phyloP scores from a whole-genome alignment of 306 rosid species.

The Albizia julibrissin region DNA sequence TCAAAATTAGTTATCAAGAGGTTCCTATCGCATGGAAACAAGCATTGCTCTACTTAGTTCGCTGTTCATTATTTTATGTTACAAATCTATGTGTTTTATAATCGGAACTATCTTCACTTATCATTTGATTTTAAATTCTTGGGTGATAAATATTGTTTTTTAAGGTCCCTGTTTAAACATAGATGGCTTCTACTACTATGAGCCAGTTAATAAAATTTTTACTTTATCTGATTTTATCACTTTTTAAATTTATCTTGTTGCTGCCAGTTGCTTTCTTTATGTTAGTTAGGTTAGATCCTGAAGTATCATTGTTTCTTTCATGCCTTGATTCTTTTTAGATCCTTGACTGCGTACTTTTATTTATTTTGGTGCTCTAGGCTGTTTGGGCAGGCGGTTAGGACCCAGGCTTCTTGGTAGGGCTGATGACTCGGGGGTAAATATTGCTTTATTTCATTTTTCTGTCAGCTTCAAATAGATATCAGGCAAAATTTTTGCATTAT shows the following conservation, averaged over 20 bases:
- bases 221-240: background rate
- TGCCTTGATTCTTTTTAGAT: conserved; percentile 24
- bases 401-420: conserved; percentile 91
- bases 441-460: background rate
- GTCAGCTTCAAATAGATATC: conserved; percentile 15
- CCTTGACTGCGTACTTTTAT: conserved; percentile 24
- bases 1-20: conserved; percentile 15
- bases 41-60: background rate
- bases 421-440: conserved; percentile 88
- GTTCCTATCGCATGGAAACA: conserved; percentile 4
- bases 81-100: conserved; percentile 5
- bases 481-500: conserved; percentile 14
- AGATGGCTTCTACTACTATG: conserved; percentile 16
- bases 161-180: conserved; percentile 20
- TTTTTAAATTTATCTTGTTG: conserved; percentile 10
- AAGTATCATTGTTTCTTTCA: conserved; percentile 21
- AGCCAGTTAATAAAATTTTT: conserved; percentile 4
- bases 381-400: conserved; percentile 99
- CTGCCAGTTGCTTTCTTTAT: conserved; percentile 14
- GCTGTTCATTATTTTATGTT: conserved; percentile 17
- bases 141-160: conserved; percentile 4
- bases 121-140: background rate
- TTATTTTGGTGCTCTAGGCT: conserved; percentile 63
- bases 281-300: conserved; percentile 28
- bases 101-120: conserved; percentile 13